Base-by-base conservation (phyloP, 2,329 filamentous ascomycete species). In the Apiospora saccharicola region DNA sequence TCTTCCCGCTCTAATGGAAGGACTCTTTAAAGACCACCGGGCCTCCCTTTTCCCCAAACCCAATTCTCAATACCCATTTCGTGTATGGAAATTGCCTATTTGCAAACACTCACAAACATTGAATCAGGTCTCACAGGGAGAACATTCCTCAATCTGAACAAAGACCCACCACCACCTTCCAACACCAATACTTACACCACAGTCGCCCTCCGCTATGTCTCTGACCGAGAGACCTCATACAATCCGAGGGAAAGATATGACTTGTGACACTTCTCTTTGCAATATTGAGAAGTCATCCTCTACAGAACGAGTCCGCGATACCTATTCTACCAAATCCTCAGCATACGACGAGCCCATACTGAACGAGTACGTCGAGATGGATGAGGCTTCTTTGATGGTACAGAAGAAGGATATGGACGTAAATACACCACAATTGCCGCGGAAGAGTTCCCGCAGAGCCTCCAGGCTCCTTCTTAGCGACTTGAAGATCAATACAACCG, bases 391-490 rank as follows among this genome's bases (percentile, higher is more conserved):
- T 64, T 47, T 73, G 22, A 61, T 67, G 43, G 34, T 46, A 4
- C 53, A 68, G 47, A 44, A 71, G 57, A 26, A 64, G 46, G 61
- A 12, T 6, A 37, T 53, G 30, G 44, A 70, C 19, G 61, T 80
- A 22, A 77, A 80, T 69, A 76, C 83, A 37, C 88, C 87, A 13
- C 84, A 85, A 51, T 80, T 90, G 6, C 88, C 88, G 1, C 81
- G 82, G 73, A 87, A 84, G 82, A 89, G 86, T 77, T 80, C 85
- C 13, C 83, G 86, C 30, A 82, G 88, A 76, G 80, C 82, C 26
- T 89, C 88, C 12, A 82, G 83, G 70, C 80, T 87, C 19, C 81
- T 87, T 57, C 81, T 87, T 57, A 81, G 84, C 74, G 81, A 77
- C 64, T 76, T 85, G 12, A 83, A 82, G 76, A 76, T 83, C 43